Evolutionary conservation across 768 basidiomycete species (phyloP).

Genomic region (Boletellus emodensis): DNA sequence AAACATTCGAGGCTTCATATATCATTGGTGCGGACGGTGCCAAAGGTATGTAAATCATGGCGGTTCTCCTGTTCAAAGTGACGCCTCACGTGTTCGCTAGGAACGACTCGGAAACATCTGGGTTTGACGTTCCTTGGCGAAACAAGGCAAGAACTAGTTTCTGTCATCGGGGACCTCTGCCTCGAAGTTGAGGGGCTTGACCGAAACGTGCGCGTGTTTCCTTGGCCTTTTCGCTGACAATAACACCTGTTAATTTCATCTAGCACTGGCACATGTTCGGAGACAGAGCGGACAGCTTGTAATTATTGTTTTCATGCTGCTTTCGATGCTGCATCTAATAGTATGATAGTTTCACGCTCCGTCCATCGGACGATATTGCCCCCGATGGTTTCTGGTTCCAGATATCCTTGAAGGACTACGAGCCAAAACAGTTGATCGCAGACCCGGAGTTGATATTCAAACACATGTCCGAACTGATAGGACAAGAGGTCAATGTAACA

Average conservation of each 20-base stretch:
- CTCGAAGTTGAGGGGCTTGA: slow-evolving; percentile 28
- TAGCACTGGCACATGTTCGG: slow-evolving; percentile 26
- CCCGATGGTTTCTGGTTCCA: slow-evolving; percentile 21
- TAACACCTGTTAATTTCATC: not conserved
- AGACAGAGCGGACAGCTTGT: slow-evolving; percentile 3
- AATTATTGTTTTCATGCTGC: not conserved
- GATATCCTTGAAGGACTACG: slow-evolving; percentile 1
- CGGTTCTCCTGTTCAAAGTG: not conserved
- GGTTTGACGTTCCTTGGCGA: slow-evolving; percentile 43
- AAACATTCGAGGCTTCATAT: slow-evolving; percentile 29
- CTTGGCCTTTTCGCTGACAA: not conserved
- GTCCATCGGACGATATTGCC: slow-evolving; percentile 14
- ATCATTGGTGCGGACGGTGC: slow-evolving; percentile 44
- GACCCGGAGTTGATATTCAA: slow-evolving; percentile 28
- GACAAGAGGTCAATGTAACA: slow-evolving; percentile 30
- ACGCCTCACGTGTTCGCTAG: slow-evolving; percentile 14
- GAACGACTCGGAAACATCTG: slow-evolving; percentile 35
- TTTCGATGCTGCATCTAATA: not conserved
- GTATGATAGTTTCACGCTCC: slow-evolving; percentile 5
- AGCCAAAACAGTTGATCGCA: slow-evolving; percentile 13
- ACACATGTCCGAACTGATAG: slow-evolving; percentile 26
- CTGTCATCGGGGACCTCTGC: slow-evolving; percentile 37
- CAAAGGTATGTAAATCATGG: slow-evolving; percentile 12
- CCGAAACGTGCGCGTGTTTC: slow-evolving; percentile 15
- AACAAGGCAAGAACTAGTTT: slow-evolving; percentile 24